Conservation (phyloP, 208 protist genomes). For the Naegleria lovaniensis region DNA sequence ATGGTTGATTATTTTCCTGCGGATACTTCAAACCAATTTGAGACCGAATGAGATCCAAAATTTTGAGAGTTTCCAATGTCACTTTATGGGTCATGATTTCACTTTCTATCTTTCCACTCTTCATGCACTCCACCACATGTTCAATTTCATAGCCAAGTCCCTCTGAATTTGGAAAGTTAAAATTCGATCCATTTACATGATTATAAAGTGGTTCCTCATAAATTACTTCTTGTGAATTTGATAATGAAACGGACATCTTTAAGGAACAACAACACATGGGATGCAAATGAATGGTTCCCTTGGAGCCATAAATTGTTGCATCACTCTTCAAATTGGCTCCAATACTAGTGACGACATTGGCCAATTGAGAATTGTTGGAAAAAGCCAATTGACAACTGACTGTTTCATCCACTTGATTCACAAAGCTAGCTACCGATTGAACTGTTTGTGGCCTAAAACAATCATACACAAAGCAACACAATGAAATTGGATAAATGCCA, state of each 20-base stretch:
- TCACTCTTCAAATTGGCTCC: not conserved
- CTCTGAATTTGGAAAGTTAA: slow-evolving; percentile 28
- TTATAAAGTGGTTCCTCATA: not conserved
- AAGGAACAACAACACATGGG: not conserved
- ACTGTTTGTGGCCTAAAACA: not conserved
- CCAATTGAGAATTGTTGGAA: not conserved
- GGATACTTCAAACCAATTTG: slow-evolving; percentile 18
- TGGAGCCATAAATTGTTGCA: not conserved
- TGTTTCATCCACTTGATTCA: slow-evolving; percentile 2
- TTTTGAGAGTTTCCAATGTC: not conserved
- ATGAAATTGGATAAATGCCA: slow-evolving; percentile 26
- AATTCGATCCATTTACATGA: not conserved
- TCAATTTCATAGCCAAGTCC: slow-evolving; percentile 15
- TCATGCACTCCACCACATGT: not conserved
- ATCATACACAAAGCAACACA: not conserved
- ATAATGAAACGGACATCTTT: not conserved
- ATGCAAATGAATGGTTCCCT: slow-evolving; percentile 9
- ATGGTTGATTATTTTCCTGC: too few species aligned
- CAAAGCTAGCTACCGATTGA: not conserved
- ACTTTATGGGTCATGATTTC: not conserved
- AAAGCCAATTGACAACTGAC: not conserved
- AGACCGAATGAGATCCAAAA: not conserved
- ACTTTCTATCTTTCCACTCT: not conserved
- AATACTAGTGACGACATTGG: not conserved
- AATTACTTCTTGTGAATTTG: not conserved